Base-by-base conservation (phyloP, 306 rosid genomes). In the Ziziphus jujuba region DNA sequence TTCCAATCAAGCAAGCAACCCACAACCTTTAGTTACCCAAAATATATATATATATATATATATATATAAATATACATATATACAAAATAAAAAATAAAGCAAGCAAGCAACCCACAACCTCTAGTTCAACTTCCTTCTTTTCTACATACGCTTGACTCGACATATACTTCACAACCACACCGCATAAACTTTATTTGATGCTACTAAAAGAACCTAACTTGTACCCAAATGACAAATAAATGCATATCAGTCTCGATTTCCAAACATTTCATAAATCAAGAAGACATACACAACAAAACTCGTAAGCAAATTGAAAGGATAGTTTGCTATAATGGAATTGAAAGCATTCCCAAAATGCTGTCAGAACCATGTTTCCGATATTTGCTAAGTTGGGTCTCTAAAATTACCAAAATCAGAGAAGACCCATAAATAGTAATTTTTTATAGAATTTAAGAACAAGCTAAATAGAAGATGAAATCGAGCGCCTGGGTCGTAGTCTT, bases 401-500 rank as follows among this genome's bases (percentile, higher is more conserved):
- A 28, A 57, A 35, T 50, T 53, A 50, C 36, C 34, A 20, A 61
- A 9, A 20, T 22, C 1, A 61, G 31, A 17, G 24, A 10, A 66
- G 36, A 17, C 48, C 59, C 21, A 33, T 66, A 34, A 66, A 1
- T 34, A 17, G 35, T 10, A 12, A 10, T 17, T 52, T 36, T n/a
- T 22, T 14, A 20, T 31, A 16, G 24, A 38, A 66, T 21, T 54
- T 54, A 11, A 34, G 5, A 40, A 52, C 64, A 66, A n/a, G 28
- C 54, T 38, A 63, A 10, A 65, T 50, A 11, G 2, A 54, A 47
- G 40, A 49, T 9, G n/a, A 24, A 67, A 40, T 7, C 15, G 9
- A 28, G 2, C 45, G 47, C 55, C 5, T 5, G 55, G 55, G 43
- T 47, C 48, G 47, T 14, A 72, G 17, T 44, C 67, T 63, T 74